Conservation (phyloP, 2,329 filamentous ascomycete genomes). For the Alternaria novae-zelandiae region DNA sequence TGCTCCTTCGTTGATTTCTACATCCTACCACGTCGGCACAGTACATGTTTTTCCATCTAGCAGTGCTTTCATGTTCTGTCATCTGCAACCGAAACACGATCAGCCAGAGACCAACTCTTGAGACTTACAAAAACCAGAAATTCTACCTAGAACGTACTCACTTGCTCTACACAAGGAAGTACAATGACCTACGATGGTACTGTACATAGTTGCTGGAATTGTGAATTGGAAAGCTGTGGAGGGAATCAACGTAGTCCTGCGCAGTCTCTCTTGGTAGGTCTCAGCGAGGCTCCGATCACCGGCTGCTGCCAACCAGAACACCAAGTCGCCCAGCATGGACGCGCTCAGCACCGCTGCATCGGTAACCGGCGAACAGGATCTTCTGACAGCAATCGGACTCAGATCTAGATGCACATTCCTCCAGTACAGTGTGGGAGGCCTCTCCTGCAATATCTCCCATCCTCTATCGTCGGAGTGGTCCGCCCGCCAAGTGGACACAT, state of each 20-base stretch:
- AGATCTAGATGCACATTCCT: slow-evolving; percentile 10
- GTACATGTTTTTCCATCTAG: background rate
- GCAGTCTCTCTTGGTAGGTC: background rate
- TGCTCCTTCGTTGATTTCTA: background rate
- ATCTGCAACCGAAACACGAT: background rate
- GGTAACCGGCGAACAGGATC: slow-evolving; percentile 36
- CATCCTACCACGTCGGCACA: background rate
- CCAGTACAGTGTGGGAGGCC: slow-evolving; percentile 27
- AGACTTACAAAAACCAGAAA: background rate
- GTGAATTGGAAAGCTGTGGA: background rate
- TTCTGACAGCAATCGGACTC: slow-evolving; percentile 10
- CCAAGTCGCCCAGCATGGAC: background rate
- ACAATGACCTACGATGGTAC: background rate
- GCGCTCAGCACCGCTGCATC: slow-evolving; percentile 22
- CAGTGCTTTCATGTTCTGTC: background rate
- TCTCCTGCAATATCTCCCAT: slow-evolving; percentile 2
- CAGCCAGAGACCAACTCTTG: background rate
- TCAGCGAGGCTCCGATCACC: background rate
- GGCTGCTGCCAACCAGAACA: background rate
- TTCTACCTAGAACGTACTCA: background rate
- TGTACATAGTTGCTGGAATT: background rate
- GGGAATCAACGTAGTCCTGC: background rate
- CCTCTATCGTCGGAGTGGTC: slow-evolving; percentile 38
- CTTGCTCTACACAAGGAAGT: background rate
- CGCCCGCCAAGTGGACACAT: slow-evolving; percentile 33